A percentile compares a stretch with the other conserved stretches of the same genome.
Evolutionary conservation across 225 moss, liverwort and hornwort genomes (phyloP).

Genomic region (Thuidium tamariscinum): DNA sequence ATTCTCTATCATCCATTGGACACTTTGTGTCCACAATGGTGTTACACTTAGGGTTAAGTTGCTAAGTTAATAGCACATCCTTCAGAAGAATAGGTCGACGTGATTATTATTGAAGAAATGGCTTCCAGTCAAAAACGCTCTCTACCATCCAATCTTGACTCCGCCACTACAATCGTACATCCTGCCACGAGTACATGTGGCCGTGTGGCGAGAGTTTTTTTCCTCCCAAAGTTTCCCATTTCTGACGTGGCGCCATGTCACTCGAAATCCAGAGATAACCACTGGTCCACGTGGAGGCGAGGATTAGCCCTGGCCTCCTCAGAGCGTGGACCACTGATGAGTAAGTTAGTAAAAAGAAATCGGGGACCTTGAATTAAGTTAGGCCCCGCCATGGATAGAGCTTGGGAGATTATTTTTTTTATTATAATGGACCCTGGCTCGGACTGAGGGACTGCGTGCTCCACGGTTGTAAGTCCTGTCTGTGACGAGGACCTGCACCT

Average conservation of each 20-base stretch:
- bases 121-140: too few species aligned
- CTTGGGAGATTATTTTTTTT: not conserved
- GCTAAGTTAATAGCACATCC: too few species aligned
- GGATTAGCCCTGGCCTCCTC: not conserved
- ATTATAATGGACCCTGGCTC: not conserved
- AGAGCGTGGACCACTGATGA: not conserved
- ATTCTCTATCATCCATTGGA: too few species aligned
- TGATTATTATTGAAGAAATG: too few species aligned
- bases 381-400: not conserved
- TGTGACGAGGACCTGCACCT: not conserved
- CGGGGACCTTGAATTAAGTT: not conserved
- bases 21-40: too few species aligned
- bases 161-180: not conserved
- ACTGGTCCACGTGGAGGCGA: not conserved
- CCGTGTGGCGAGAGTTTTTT: not conserved
- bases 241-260: constrained; percentile 7
- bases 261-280: not conserved
- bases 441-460: not conserved
- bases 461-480: not conserved
- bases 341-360: not conserved
- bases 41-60: too few species aligned
- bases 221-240: too few species aligned
- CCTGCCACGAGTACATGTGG: not conserved
- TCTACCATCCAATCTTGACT: too few species aligned
- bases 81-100: too few species aligned